Evolutionary conservation across 257 asterid genomes (phyloP).

Genomic region (Nicotiana otophora): DNA sequence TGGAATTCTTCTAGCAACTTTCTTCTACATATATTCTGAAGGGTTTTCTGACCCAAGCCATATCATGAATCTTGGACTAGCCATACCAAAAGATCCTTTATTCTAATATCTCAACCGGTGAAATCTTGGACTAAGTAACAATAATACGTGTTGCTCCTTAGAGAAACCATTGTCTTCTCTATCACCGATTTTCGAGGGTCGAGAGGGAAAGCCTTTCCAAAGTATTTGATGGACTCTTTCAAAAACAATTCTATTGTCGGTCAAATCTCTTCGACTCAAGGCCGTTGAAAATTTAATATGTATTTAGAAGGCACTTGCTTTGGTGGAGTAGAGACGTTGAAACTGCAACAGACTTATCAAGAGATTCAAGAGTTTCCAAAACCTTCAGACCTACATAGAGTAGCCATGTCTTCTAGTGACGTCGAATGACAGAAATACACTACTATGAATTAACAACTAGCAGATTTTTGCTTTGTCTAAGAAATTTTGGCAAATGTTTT

Average conservation of each 20-base stretch:
- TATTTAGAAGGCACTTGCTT: conserved; percentile 25
- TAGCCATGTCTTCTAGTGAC: conserved; percentile 31
- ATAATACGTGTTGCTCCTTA: conserved; percentile 32
- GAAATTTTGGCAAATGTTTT: conserved; percentile 19
- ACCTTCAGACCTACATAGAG: conserved; percentile 36
- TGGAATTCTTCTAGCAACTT: conserved; percentile 11
- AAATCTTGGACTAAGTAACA: conserved; percentile 30
- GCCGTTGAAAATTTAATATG: conserved; percentile 20
- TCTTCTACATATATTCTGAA: not conserved
- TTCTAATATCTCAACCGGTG: conserved; percentile 10
- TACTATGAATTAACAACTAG: conserved; percentile 24
- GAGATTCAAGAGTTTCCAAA: conserved; percentile 30
- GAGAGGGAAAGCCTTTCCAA: conserved; percentile 31
- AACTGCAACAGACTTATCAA: conserved; percentile 10
- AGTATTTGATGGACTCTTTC: conserved; percentile 18
- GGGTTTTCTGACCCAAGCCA: conserved; percentile 38
- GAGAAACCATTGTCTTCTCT: conserved; percentile 18
- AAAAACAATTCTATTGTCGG: conserved; percentile 16
- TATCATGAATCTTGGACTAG: too few relatives aligned
- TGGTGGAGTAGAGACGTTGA: conserved; percentile 18
- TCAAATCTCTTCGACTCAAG: conserved; percentile 6
- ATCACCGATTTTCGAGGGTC: conserved; percentile 28
- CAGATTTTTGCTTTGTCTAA: conserved; percentile 12
- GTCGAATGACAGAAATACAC: conserved; percentile 35
- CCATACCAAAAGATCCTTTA: conserved; percentile 1